Evolutionary conservation across 2,329 filamentous ascomycete genomes (phyloP), one percentile per base, ranked within the genome.

Genomic region (Grosmannia huntii): DNA sequence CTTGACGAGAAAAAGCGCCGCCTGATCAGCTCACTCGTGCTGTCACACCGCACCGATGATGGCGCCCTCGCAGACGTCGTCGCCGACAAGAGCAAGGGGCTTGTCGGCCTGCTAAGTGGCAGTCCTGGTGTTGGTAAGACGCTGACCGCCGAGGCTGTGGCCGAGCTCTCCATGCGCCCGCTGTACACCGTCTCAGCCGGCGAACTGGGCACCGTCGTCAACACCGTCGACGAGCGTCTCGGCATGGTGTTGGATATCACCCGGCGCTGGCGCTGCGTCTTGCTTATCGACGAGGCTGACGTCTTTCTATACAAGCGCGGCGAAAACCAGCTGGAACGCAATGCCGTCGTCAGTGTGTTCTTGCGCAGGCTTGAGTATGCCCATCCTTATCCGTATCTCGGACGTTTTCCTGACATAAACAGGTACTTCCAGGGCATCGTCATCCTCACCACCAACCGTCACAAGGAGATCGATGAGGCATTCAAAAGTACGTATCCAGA

Each of bases 91-190:
- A 64, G 66, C 21, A 60, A 60, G 25, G 64, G 64, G 10, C 63
- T 65, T 5, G 58, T 65, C 19, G 61, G 61, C 3, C 65, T 69
- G 1, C 63, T 68, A 0, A 65, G 67, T 27, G 71, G 72, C 1
- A 63, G 64, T 19, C 68, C 59, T 21, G 71, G 72, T 1, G 65
- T 68, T 0, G 72, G 71, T 48, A 74, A 75, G 60, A 75, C 71
- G 3, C 60, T 73, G 27, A 74, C 71, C 0, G 72, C 71, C 1
- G 71, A 75, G 57, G 66, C 62, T 54, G 66, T 72, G 9, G 68
- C 69, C 3, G 70, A 72, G 59, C 62, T 66, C 33, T 64, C 65
- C 21, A 61, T 64, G n/a, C 63, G 65, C 6, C 71, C 69, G 7
- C 65, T 73, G 4, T 73, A 72, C 60, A 67, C 65, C 19, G 66